These are phyloP conservation scores for Salix viminalis DNA, from an alignment of 345 rosid genomes.

Conservation along the genomic window DNA sequence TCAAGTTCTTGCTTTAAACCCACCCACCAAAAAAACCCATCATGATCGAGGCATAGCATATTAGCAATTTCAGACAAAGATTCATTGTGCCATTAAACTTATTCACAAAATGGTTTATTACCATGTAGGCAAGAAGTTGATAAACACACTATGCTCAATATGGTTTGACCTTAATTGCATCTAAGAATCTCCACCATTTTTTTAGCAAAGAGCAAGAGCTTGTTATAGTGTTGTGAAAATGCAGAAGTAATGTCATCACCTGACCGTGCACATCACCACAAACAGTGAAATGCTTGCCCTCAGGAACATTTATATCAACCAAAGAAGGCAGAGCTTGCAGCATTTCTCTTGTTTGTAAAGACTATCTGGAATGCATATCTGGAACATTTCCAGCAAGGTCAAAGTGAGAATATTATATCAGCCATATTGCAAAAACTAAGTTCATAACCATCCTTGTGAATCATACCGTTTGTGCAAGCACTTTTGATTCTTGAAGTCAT, in stretches of 20 bases:
- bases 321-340: conserved; percentile 71
- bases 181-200: neutral
- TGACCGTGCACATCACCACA: conserved; percentile 99
- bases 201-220: neutral
- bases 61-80: neutral
- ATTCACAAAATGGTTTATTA: neutral
- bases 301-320: conserved; percentile 71
- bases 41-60: too few species aligned
- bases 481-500: conserved; percentile 84
- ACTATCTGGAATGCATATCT: conserved; percentile 94
- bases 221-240: neutral
- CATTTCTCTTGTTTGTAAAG: conserved; percentile 76
- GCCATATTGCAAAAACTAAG: conserved; percentile 2
- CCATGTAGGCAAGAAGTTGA: neutral
- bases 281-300: conserved; percentile 72
- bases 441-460: conserved; percentile 9
- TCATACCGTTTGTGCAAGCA: conserved; percentile 78
- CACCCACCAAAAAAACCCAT: too few species aligned
- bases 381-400: conserved; percentile 20
- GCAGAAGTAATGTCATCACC: conserved; percentile 41
- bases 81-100: neutral
- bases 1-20: too few species aligned
- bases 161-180: neutral
- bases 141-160: neutral
- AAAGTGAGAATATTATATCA: conserved; percentile 14